These are phyloP conservation scores for Didymella exigua DNA, from an alignment of 2,329 filamentous ascomycete species.

Conservation along the genomic window DNA sequence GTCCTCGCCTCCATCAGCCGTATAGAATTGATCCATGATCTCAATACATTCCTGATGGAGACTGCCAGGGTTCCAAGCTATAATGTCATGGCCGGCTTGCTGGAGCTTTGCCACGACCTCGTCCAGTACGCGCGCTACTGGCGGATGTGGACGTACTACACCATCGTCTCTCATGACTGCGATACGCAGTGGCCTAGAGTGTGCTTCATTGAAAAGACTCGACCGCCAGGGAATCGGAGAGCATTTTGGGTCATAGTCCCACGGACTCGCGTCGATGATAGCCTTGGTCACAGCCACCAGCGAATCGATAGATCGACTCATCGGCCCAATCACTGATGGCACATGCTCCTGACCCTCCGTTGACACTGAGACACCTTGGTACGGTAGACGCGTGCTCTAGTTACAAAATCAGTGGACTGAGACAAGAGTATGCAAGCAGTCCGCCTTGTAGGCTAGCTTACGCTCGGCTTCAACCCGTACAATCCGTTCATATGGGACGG, in stretches of 20 bases:
- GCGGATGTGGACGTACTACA: constrained; percentile 61
- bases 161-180: constrained; percentile 60
- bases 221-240: constrained; percentile 61
- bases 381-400: constrained; percentile 63
- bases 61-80: constrained; percentile 58
- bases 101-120: constrained; percentile 48
- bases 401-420: neutral
- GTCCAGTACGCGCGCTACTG: constrained; percentile 55
- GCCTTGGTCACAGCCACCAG: constrained; percentile 57
- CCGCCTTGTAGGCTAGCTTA: constrained; percentile 20
- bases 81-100: constrained; percentile 59
- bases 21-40: constrained; percentile 67
- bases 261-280: constrained; percentile 57
- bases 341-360: constrained; percentile 70
- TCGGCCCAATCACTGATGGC: constrained; percentile 66
- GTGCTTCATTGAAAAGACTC: constrained; percentile 49
- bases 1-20: constrained; percentile 67
- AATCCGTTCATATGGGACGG: constrained; percentile 65
- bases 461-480: constrained; percentile 60
- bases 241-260: constrained; percentile 61
- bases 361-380: constrained; percentile 63
- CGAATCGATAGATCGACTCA: constrained; percentile 60
- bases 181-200: constrained; percentile 56
- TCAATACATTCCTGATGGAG: constrained; percentile 62
- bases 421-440: neutral